Evolutionary conservation across 2,329 filamentous ascomycete genomes (phyloP).

Genomic region (Verticillium dahliae): DNA sequence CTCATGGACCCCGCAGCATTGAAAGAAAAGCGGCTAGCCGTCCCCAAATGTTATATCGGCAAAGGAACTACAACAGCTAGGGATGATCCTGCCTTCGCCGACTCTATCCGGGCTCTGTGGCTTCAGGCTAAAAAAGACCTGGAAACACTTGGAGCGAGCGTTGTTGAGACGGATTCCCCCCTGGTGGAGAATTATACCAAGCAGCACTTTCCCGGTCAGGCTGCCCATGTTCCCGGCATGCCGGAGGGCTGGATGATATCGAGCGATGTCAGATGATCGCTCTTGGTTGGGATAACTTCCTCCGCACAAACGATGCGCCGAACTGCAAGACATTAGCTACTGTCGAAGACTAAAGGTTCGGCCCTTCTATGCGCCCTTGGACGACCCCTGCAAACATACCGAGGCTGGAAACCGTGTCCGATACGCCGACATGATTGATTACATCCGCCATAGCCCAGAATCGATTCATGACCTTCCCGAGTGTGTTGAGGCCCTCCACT

Average conservation of each 20-base stretch:
- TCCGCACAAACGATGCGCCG: conserved; percentile 31
- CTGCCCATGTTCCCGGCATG: conserved; percentile 4
- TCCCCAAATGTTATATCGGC: conserved; percentile 45
- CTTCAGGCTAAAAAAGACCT: conserved; percentile 25
- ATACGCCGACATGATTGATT: conserved; percentile 6
- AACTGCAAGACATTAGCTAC: conserved; percentile 26
- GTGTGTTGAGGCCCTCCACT: conserved; percentile 1
- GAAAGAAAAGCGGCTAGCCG: conserved; percentile 36
- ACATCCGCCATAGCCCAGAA: neutral
- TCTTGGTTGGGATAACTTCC: conserved; percentile 43
- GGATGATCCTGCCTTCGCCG: neutral
- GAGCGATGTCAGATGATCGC: conserved; percentile 32
- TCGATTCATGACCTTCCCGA: conserved; percentile 1
- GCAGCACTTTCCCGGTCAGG: neutral
- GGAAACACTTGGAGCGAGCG: conserved; percentile 30
- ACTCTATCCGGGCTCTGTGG: conserved; percentile 18
- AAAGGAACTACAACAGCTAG: conserved; percentile 13
- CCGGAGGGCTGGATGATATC: conserved; percentile 27
- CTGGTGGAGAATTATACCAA: conserved; percentile 5
- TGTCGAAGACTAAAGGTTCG: conserved; percentile 29
- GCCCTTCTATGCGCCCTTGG: conserved; percentile 6
- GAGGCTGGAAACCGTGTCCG: conserved; percentile 9
- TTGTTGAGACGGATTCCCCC: conserved; percentile 22
- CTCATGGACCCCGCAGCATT: conserved; percentile 25
- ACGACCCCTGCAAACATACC: conserved; percentile 1